These are phyloP conservation scores for Stachybotrys elegans DNA, from an alignment of 2,329 filamentous ascomycete genomes.

Conservation along the genomic window DNA sequence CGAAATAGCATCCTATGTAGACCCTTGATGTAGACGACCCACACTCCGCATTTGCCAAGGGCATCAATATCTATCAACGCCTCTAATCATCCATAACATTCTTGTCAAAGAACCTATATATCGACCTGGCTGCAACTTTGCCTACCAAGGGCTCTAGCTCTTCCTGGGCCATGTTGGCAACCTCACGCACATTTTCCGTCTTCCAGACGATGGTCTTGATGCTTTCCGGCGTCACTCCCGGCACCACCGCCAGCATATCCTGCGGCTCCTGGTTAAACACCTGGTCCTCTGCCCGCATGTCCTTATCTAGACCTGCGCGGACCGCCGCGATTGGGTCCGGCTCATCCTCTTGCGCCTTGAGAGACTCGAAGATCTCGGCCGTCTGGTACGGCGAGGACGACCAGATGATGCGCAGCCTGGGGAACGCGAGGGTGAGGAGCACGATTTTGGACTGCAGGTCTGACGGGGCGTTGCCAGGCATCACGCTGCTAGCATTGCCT, in stretches of 20 bases:
- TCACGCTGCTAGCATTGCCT: slow-evolving; percentile 57
- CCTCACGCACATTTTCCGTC: slow-evolving; percentile 70
- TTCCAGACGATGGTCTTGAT: slow-evolving; percentile 67
- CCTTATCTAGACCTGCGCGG: slow-evolving; percentile 63
- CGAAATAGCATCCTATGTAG: too few species aligned
- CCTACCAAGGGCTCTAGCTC: slow-evolving; percentile 74
- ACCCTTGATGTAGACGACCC: too few species aligned
- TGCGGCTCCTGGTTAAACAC: slow-evolving; percentile 80
- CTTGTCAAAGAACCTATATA: slow-evolving; percentile 74
- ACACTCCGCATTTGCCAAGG: too few species aligned
- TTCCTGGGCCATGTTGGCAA: slow-evolving; percentile 78
- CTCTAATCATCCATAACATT: slow-evolving; percentile 54
- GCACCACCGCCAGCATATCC: slow-evolving; percentile 83
- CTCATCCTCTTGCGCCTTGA: slow-evolving; percentile 86
- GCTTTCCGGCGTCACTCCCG: slow-evolving; percentile 77
- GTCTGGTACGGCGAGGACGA: slow-evolving; percentile 90
- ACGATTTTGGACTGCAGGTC: slow-evolving; percentile 92
- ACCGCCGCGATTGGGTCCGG: slow-evolving; percentile 88
- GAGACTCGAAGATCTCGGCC: slow-evolving; percentile 89
- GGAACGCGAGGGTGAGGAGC: slow-evolving; percentile 87
- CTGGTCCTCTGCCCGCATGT: slow-evolving; percentile 57
- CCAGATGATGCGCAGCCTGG: slow-evolving; percentile 87
- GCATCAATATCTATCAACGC: too few species aligned
- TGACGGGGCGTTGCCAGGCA: slow-evolving; percentile 51
- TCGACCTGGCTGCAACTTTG: slow-evolving; percentile 68